These are phyloP conservation scores for Neodidymelliopsis sp. DNA, from an alignment of 2,329 filamentous ascomycete genomes.

Conservation along the genomic window DNA sequence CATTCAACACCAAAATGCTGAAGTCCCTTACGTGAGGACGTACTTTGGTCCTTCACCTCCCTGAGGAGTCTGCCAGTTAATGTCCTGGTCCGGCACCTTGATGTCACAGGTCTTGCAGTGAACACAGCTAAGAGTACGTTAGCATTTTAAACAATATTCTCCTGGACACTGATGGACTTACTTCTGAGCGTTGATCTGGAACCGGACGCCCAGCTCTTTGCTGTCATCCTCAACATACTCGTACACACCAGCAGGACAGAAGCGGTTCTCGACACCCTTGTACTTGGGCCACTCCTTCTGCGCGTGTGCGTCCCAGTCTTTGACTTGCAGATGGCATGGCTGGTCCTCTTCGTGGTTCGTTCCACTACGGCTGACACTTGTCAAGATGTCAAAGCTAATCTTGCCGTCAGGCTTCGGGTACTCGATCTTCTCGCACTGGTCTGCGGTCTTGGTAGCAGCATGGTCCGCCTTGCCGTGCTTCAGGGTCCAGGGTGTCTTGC, in stretches of 20 bases:
- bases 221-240: slow-evolving; percentile 94
- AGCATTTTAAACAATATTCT: slow-evolving; percentile 24
- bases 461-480: slow-evolving; percentile 83
- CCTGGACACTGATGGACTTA: slow-evolving; percentile 61
- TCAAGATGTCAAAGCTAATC: slow-evolving; percentile 94
- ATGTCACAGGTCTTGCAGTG: slow-evolving; percentile 99
- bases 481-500: slow-evolving; percentile 88
- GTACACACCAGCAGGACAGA: slow-evolving; percentile 97
- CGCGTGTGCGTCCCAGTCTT: slow-evolving; percentile 93
- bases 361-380: slow-evolving; percentile 91
- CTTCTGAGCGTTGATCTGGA: slow-evolving; percentile 98
- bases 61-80: slow-evolving; percentile 90
- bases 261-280: slow-evolving; percentile 93
- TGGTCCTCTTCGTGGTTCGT: slow-evolving; percentile 99
- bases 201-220: slow-evolving; percentile 87
- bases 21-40: slow-evolving; percentile 59
- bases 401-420: slow-evolving; percentile 97
- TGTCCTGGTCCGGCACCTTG: slow-evolving; percentile 95
- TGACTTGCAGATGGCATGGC: slow-evolving; percentile 92
- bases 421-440: slow-evolving; percentile 85
- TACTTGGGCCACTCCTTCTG: slow-evolving; percentile 83
- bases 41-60: slow-evolving; percentile 81
- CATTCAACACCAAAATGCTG: not conserved
- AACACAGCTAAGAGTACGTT: slow-evolving; percentile 74
- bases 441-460: slow-evolving; percentile 79